Evolutionary conservation across 2,329 filamentous ascomycete genomes (phyloP).

Genomic region (Colletotrichum noveboracense): DNA sequence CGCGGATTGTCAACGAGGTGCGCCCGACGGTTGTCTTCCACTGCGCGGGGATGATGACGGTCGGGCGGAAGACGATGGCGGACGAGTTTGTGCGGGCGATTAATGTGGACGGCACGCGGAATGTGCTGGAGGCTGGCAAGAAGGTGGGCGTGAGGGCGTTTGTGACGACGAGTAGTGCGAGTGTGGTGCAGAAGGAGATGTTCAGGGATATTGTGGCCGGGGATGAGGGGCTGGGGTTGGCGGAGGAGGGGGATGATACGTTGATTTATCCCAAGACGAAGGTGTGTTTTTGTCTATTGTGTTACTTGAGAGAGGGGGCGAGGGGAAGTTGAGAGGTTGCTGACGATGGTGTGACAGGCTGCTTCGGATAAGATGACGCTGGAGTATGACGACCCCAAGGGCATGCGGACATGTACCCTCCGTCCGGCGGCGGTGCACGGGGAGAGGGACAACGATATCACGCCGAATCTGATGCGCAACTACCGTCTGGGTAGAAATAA

Average conservation of each 20-base stretch:
- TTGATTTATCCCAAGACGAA: slow-evolving; percentile 64
- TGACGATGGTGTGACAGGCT: not conserved
- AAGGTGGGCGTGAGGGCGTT: slow-evolving; percentile 55
- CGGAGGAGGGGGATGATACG: slow-evolving; percentile 4
- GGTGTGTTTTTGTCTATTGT: slow-evolving; percentile 36
- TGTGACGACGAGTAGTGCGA: slow-evolving; percentile 69
- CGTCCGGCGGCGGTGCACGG: slow-evolving; percentile 21
- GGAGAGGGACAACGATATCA: slow-evolving; percentile 55
- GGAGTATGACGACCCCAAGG: not conserved
- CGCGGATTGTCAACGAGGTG: slow-evolving; percentile 52
- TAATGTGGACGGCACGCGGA: slow-evolving; percentile 68
- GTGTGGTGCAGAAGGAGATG: slow-evolving; percentile 64
- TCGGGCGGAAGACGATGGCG: not conserved
- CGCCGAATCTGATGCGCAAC: slow-evolving; percentile 60
- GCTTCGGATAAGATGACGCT: slow-evolving; percentile 19
- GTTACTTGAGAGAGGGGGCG: not conserved
- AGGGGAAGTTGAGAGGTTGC: not conserved
- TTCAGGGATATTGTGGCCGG: slow-evolving; percentile 63
- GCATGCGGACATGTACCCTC: slow-evolving; percentile 21
- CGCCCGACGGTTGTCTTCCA: slow-evolving; percentile 68
- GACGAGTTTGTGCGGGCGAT: slow-evolving; percentile 58
- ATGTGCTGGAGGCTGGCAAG: slow-evolving; percentile 59
- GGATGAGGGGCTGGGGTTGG: slow-evolving; percentile 60
- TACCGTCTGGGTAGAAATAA: slow-evolving; percentile 58
- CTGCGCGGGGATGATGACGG: slow-evolving; percentile 50